Base-by-base conservation (phyloP, 768 basidiomycete genomes). In the Gyrodon lividus region DNA sequence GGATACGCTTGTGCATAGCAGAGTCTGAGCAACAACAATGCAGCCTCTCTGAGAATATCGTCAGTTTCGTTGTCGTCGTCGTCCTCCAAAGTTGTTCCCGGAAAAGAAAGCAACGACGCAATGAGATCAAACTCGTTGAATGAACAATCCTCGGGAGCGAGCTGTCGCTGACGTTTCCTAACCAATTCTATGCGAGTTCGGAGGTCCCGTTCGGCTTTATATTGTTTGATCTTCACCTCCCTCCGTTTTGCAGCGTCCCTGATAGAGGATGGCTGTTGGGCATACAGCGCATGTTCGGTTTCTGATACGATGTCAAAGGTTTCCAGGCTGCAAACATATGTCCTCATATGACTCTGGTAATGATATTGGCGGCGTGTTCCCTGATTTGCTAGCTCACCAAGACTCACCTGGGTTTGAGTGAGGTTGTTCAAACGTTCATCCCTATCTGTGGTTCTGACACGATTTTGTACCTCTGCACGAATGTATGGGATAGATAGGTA, bases 211-310 rank as follows among this genome's bases (percentile, higher is more conserved):
- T 96, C 93, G 50, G 82, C 80, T 68, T 86, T 84, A 68, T 83
- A 98, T 64, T 95, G 94, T 54, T 82, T 84, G 56, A 99, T 97
- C 74, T 97, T 99, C 30, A 86, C 67, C 58, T 96, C 93, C 58
- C 97, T 74, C 50, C 87, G 77, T 62, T 78, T 81, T 1, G 82
- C 79, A 17, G 86, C 79, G 66, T 98, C 88, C 9, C 61, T 68
- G 43, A 84, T 68, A n/a, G 72, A 59, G 8, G 75, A 74, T 9
- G 77, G 57, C 46, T 74, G 77, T 42, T 75, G 76, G 39, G 70
- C 72, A 57, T 84, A 79, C 10, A 92, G 63, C 12, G 67, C 69
- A 41, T 78, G 78, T 58, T 91, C 86, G 2, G 76, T 73, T 28
- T 79, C 75, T 0, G 85, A 77, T 8, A 92, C 70, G 41, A 93